These are phyloP conservation scores for Dictyostelium firmibasis DNA, from an alignment of 78 protist species.

Conservation along the genomic window DNA sequence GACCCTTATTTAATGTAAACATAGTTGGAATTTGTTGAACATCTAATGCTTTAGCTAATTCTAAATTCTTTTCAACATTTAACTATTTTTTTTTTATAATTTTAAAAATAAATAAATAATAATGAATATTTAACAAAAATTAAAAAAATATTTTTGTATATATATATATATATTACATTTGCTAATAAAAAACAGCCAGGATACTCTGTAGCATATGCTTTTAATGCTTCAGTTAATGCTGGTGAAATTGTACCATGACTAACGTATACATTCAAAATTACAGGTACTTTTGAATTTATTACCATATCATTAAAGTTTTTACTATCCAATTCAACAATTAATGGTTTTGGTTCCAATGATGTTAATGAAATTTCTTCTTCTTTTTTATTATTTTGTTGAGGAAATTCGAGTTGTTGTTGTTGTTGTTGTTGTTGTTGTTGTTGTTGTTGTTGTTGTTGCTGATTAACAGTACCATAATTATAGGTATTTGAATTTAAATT, in stretches of 20 bases:
- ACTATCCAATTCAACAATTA: not conserved
- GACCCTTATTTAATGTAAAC: not conserved
- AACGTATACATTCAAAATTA: not conserved
- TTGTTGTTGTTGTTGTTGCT: not conserved
- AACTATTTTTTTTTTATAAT: not conserved
- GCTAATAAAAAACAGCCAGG: not conserved
- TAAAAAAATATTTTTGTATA: not conserved
- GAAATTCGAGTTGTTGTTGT: not conserved
- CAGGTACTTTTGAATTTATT: not conserved
- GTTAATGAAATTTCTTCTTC: not conserved
- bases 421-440: not conserved
- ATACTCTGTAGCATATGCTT: not conserved
- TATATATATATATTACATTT: not conserved
- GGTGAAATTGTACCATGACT: not conserved
- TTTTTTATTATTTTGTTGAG: not conserved
- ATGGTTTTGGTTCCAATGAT: not conserved
- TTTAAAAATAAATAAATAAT: not conserved
- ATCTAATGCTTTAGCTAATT: not conserved
- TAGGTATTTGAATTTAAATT: not conserved
- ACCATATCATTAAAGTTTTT: not conserved
- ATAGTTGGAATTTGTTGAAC: not conserved
- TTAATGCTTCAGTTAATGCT: not conserved
- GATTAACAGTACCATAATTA: not conserved
- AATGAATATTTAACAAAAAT: too few species aligned
- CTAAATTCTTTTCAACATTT: not conserved